Conservation (phyloP, 169 alveolate species). For the Eimeria acervulina region DNA sequence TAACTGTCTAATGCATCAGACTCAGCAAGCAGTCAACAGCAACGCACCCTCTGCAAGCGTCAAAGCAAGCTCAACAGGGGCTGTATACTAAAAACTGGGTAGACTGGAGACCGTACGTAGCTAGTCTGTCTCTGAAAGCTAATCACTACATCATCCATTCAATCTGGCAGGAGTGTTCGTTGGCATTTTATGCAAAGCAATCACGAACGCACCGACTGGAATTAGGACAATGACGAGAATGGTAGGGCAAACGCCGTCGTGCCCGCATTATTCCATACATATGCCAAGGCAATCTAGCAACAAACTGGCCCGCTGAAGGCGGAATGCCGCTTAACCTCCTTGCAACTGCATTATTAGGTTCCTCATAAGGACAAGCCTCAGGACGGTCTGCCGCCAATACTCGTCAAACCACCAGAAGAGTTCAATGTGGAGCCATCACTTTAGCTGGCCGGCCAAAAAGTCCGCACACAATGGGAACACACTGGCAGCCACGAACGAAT, state of each 20-base stretch:
- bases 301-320: no score
- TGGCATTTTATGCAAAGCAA: no score
- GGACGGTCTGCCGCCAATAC: neutral
- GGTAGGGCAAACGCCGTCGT: no score
- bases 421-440: neutral
- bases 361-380: neutral
- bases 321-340: no score
- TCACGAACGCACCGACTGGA: no score
- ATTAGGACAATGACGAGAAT: no score
- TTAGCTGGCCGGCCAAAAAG: neutral
- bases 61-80: neutral
- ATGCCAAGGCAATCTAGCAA: no score
- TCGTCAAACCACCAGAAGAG: neutral
- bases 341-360: neutral
- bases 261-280: no score
- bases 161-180: no score
- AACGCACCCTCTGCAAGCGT: neutral
- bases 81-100: neutral
- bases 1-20: neutral
- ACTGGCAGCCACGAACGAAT: neutral
- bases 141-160: neutral
- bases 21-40: neutral
- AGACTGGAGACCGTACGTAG: neutral
- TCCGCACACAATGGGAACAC: neutral
- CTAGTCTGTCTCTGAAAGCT: neutral